Percentiles rank a stretch among this genome's conserved stretches.
Conservation (phyloP, 331 rosid species). For the Acacia pycnantha region DNA sequence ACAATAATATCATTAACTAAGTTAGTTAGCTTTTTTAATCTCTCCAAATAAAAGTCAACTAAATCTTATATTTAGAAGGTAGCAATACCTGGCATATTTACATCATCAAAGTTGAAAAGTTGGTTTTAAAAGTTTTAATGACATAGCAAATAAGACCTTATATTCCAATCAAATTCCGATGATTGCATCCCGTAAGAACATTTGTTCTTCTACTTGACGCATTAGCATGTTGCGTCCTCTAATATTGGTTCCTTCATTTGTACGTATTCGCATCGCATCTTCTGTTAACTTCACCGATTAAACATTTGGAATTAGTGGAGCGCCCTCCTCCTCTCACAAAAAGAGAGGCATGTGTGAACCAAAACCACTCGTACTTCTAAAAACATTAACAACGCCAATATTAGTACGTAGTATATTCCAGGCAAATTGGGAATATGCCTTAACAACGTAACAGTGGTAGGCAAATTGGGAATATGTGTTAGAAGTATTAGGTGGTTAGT, state of each 20-base stretch:
- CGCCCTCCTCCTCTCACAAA: background rate
- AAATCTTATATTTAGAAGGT: accelerated
- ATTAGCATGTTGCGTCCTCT: background rate
- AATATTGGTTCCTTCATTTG: background rate
- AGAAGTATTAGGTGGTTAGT: too few relatives aligned
- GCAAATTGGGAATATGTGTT: too few relatives aligned
- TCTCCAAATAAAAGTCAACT: too few relatives aligned
- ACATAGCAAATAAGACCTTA: too few relatives aligned
- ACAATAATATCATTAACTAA: too few relatives aligned
- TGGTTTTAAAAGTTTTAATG: too few relatives aligned
- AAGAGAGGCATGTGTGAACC: background rate
- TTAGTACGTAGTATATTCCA: background rate
- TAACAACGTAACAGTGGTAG: too few relatives aligned
- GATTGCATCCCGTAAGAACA: too few relatives aligned
- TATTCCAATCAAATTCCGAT: background rate
- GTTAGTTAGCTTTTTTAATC: too few relatives aligned
- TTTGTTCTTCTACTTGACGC: background rate
- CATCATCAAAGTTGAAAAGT: too few relatives aligned
- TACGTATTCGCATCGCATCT: background rate
- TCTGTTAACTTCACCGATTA: background rate
- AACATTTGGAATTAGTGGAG: background rate
- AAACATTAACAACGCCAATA: background rate
- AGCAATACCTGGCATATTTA: too few relatives aligned
- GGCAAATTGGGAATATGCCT: background rate
- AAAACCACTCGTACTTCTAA: background rate